Conservation (phyloP, 2,329 filamentous ascomycete genomes). For the Sarocladium strictum region DNA sequence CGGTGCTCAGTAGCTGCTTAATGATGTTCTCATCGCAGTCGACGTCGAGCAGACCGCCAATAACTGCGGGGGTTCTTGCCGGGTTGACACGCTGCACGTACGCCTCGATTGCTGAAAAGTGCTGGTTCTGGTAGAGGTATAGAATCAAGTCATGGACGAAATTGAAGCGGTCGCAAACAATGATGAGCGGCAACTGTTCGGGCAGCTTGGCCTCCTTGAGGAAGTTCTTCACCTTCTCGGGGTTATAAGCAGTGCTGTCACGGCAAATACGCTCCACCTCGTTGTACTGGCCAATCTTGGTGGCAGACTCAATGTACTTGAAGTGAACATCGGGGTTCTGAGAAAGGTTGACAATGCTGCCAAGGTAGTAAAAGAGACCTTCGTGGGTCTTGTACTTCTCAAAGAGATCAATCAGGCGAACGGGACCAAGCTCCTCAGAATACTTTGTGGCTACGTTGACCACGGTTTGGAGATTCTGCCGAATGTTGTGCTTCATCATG, state of each 20-base stretch:
- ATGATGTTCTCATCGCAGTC: slow-evolving; percentile 97
- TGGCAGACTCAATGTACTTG: slow-evolving; percentile 98
- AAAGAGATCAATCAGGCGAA: slow-evolving; percentile 82
- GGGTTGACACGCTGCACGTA: slow-evolving; percentile 98
- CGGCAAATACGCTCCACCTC: slow-evolving; percentile 97
- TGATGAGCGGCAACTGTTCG: slow-evolving; percentile 93
- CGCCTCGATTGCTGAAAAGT: slow-evolving; percentile 97
- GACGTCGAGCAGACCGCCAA: slow-evolving; percentile 90
- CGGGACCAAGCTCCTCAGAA: slow-evolving; percentile 87
- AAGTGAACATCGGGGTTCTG: slow-evolving; percentile 95
- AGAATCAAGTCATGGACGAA: slow-evolving; percentile 96
- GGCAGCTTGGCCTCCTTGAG: slow-evolving; percentile 89
- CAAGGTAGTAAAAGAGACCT: slow-evolving; percentile 96
- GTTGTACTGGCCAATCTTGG: slow-evolving; percentile 85
- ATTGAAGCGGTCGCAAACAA: slow-evolving; percentile 98
- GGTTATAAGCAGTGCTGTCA: slow-evolving; percentile 83
- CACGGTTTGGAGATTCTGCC: slow-evolving; percentile 90
- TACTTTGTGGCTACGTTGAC: slow-evolving; percentile 97
- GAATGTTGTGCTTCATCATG: slow-evolving; percentile 95
- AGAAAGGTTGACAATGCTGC: slow-evolving; percentile 94
- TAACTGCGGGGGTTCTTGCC: slow-evolving; percentile 79
- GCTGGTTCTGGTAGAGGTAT: slow-evolving; percentile 97
- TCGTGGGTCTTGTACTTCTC: slow-evolving; percentile 98
- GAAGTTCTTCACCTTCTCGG: slow-evolving; percentile 98
- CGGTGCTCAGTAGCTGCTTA: slow-evolving; percentile 80